Conservation (phyloP, 306 rosid species). For the Urtica urens region DNA sequence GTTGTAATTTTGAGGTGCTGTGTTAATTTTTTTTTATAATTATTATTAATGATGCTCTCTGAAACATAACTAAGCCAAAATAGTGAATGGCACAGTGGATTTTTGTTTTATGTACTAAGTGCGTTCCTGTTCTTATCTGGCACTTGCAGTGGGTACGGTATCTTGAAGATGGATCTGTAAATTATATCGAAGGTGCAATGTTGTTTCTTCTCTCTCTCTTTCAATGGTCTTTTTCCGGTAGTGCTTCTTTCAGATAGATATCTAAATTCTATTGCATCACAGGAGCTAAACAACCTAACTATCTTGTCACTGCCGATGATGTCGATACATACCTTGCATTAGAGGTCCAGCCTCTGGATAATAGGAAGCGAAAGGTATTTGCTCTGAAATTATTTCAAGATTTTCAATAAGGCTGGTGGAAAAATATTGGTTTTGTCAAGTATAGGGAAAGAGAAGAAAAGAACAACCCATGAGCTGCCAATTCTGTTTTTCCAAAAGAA, state of each 20-base stretch:
- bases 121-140: conserved; percentile 19
- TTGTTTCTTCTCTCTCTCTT: conserved; percentile 7
- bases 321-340: conserved; percentile 81
- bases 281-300: conserved; percentile 95
- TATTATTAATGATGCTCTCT: conserved; percentile 9
- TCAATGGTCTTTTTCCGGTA: conserved; percentile 1
- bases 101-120: too few species aligned
- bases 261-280: conserved; percentile 21
- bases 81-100: not conserved
- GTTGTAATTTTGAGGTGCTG: conserved; percentile 90
- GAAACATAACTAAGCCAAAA: not conserved
- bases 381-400: conserved; percentile 1
- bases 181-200: conserved; percentile 70
- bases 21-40: too few species aligned
- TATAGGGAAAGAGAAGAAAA: not conserved
- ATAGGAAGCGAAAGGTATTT: conserved; percentile 84
- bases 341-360: conserved; percentile 89
- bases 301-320: conserved; percentile 81
- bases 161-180: conserved; percentile 83
- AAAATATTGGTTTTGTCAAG: not conserved
- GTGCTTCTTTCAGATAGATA: conserved; percentile 6
- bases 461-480: too few species aligned
- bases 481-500: too few species aligned
- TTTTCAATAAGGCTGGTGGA: not conserved
- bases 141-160: conserved; percentile 76